Base-by-base conservation (phyloP, 805 yeast genomes). In the Hanseniaspora jakobsenii region DNA sequence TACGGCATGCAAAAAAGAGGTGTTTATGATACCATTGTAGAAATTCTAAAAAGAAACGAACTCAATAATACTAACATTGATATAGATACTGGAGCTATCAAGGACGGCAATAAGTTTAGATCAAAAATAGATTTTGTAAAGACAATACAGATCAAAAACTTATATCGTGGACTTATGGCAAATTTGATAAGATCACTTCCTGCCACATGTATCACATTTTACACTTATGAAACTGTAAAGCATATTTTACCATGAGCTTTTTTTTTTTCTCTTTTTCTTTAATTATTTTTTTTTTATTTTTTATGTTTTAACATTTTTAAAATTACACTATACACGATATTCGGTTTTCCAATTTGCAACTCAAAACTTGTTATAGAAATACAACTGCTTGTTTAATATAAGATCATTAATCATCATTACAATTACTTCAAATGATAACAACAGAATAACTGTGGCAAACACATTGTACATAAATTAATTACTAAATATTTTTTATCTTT, bases 141-240 rank as follows among this genome's bases (percentile, higher is more conserved):
- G n/a, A n/a, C n/a, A n/a, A n/a, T n/a, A n/a, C n/a, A n/a, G n/a
- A n/a, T 73, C 3, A 49, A 54, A 10, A 95, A 86, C 0, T 80
- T 87, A 49, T 91, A 91, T 59, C 78, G 81, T 52, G 98, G 98
- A 0, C 60, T 91, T 14, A 62, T 75, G 2, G 80, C 94, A 1
- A 87, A 86, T 51, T 56, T 89, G 14, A 48, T 82, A 1, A 66
- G 97, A 37, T 95, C 89, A 1, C 69, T 91, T 4, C 98, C 98
- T 0, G 86, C 95, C 1, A 87, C 96, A 3, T 82, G 95, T 56
- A 72, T 87, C 10, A 91, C 97, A 0, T 85, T 91, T 57, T 67
- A 81, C 4, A 81, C 81, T 4, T 91, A 91, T 55, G 98, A 91
- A 57, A 66, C 71, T 31, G 65, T 73, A 50, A 70, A 64, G 41